A percentile compares a stretch with the other conserved stretches of the same genome.
Evolutionary conservation across 176 grass and related monocot genomes (phyloP).

Genomic region (Avena eriantha): DNA sequence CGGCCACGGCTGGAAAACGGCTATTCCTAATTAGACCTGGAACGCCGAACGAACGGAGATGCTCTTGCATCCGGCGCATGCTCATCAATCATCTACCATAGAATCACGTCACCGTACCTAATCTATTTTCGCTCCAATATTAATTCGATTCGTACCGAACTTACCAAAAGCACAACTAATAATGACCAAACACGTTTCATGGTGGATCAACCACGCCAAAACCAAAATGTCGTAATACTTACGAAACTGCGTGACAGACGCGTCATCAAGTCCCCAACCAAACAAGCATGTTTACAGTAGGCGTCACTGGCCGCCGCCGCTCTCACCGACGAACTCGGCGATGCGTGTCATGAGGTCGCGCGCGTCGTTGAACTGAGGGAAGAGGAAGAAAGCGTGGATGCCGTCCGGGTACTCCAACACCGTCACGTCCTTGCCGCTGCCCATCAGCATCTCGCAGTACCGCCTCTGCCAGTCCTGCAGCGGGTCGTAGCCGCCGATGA

Average conservation of each 20-base stretch:
- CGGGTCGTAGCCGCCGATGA: constrained; percentile 62
- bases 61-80: too few species aligned
- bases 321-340: constrained; percentile 40
- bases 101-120: not conserved
- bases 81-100: too few species aligned
- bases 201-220: not conserved
- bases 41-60: too few species aligned
- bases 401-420: constrained; percentile 64
- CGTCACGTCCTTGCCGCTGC: constrained; percentile 38
- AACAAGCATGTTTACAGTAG: not conserved
- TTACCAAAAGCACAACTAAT: not conserved
- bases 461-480: constrained; percentile 66
- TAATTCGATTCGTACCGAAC: not conserved
- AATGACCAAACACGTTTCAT: not conserved
- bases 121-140: not conserved
- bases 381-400: constrained; percentile 71
- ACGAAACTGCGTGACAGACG: not conserved
- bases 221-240: not conserved
- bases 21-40: too few species aligned
- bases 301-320: not conserved
- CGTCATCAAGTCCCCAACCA: not conserved
- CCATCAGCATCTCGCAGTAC: constrained; percentile 52
- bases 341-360: constrained; percentile 47
- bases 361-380: constrained; percentile 51
- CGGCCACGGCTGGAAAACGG: too few species aligned